Conservation (phyloP, 2,329 filamentous ascomycete species). For the Cadophora luteo-olivacea region DNA sequence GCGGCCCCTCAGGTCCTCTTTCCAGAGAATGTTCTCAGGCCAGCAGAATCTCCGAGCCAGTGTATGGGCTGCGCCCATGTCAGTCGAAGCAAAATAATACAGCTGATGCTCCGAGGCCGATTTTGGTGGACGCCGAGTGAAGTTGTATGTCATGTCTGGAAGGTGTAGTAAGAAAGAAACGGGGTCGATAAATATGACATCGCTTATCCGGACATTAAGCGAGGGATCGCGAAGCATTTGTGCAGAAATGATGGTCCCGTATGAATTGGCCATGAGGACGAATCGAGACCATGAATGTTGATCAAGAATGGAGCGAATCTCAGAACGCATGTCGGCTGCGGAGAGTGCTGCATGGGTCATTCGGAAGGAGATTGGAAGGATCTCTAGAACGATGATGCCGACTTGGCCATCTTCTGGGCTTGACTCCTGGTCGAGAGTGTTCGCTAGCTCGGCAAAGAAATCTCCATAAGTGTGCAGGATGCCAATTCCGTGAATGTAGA, state of each 20-base stretch:
- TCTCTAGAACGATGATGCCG: constrained; percentile 61
- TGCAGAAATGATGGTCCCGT: constrained; percentile 59
- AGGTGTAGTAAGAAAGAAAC: constrained; percentile 63
- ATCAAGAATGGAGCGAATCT: constrained; percentile 57
- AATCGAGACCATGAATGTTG: constrained; percentile 56
- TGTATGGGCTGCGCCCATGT: constrained; percentile 61
- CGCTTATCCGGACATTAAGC: constrained; percentile 50
- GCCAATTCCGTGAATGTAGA: constrained; percentile 67
- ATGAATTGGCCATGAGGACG: constrained; percentile 56
- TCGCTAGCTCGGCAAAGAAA: constrained; percentile 55
- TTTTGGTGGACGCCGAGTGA: constrained; percentile 48
- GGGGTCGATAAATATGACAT: constrained; percentile 61
- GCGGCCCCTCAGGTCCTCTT: constrained; percentile 53
- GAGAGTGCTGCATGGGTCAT: constrained; percentile 55
- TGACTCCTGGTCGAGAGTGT: constrained; percentile 12
- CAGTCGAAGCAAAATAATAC: constrained; percentile 61
- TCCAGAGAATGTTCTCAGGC: constrained; percentile 63
- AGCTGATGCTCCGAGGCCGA: constrained; percentile 61
- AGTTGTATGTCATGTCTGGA: constrained; percentile 67
- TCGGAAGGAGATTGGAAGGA: constrained; percentile 61
- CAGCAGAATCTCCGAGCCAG: constrained; percentile 63
- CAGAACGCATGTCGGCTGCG: constrained; percentile 53
- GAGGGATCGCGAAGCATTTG: constrained; percentile 55
- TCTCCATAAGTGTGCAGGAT: constrained; percentile 60
- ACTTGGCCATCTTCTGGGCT: constrained; percentile 51